These are phyloP conservation scores for Metrosideros polymorpha DNA, from an alignment of 441 rosid genomes.

Conservation along the genomic window DNA sequence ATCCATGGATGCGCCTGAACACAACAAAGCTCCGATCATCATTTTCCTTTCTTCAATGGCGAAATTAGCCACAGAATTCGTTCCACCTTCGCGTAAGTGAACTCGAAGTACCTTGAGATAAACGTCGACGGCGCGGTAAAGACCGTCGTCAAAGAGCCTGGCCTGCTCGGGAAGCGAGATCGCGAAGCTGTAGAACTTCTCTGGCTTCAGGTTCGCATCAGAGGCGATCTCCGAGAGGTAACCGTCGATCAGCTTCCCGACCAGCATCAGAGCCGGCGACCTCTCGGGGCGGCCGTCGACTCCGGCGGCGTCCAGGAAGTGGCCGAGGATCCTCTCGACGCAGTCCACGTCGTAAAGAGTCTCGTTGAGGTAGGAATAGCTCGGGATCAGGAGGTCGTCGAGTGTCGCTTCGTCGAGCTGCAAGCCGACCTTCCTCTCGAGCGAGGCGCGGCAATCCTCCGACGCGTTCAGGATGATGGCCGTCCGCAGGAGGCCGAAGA, in stretches of 20 bases:
- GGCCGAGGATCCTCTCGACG: conserved; percentile 47
- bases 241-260: conserved; percentile 61
- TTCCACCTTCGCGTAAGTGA: not conserved
- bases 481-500: conserved; percentile 50
- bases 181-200: conserved; percentile 39
- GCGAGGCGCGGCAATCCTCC: conserved; percentile 28
- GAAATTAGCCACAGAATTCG: not conserved
- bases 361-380: conserved; percentile 65
- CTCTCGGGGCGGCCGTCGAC: conserved; percentile 10
- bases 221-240: conserved; percentile 66
- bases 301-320: conserved; percentile 37
- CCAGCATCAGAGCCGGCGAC: conserved; percentile 61
- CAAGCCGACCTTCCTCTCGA: conserved; percentile 55
- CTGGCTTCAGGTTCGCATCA: conserved; percentile 59
- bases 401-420: conserved; percentile 56
- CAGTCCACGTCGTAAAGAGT: conserved; percentile 64
- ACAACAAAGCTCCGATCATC: not conserved
- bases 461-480: conserved; percentile 53
- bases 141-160: conserved; percentile 60
- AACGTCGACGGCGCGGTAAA: conserved; percentile 66
- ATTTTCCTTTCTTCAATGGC: not conserved
- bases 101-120: conserved; percentile 43
- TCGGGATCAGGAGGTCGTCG: conserved; percentile 63
- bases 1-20: conserved; percentile 69
- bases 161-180: conserved; percentile 55